A percentile compares a stretch with the other conserved stretches of the same genome.
Conservation (phyloP, 192 early-diverging fungal species). For the Fimicolochytrium jonesii region DNA sequence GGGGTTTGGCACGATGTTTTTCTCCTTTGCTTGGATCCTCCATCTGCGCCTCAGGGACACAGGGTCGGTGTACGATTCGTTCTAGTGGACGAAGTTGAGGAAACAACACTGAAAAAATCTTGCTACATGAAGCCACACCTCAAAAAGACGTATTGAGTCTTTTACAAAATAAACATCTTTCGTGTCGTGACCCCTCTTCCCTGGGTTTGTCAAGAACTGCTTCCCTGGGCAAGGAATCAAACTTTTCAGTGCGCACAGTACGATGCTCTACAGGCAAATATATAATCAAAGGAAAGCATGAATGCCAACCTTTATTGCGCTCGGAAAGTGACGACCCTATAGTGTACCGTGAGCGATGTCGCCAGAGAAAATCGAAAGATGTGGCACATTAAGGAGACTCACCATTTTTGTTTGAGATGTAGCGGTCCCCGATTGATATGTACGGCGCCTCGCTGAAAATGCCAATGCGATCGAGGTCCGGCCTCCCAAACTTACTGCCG, state of each 20-base stretch:
- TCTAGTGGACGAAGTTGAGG: constrained; percentile 30
- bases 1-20: constrained; percentile 43
- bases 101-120: neutral
- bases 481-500: constrained; percentile 30
- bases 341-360: too few species aligned
- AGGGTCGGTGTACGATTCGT: constrained; percentile 53
- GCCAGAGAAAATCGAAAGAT: too few species aligned
- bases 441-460: constrained; percentile 50
- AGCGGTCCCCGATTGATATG: constrained; percentile 45
- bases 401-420: constrained; percentile 31
- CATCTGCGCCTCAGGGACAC: constrained; percentile 43
- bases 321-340: too few species aligned
- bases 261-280: too few species aligned
- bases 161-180: constrained; percentile 53
- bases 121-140: constrained; percentile 35
- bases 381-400: too few species aligned
- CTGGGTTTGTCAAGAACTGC: constrained; percentile 50
- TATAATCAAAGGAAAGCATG: too few species aligned
- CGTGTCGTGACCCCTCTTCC: constrained; percentile 48
- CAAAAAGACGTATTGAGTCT: constrained; percentile 47
- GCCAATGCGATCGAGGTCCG: constrained; percentile 51
- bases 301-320: too few species aligned
- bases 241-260: too few species aligned
- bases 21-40: constrained; percentile 46
- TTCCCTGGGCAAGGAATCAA: constrained; percentile 28